These are phyloP conservation scores for Candida montana DNA, from an alignment of 805 yeast species.

Conservation along the genomic window DNA sequence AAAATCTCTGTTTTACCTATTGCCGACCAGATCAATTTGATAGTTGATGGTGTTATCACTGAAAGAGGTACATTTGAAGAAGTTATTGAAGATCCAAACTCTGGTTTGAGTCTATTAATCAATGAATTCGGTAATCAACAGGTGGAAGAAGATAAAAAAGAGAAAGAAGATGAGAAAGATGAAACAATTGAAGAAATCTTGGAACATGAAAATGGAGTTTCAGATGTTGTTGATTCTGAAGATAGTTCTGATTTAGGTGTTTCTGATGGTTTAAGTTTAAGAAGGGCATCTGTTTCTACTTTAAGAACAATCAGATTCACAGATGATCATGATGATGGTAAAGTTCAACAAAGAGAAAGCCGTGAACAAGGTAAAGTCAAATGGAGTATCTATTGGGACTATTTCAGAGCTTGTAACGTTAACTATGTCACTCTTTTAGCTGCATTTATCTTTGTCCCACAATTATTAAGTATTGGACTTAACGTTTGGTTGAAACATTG, in stretches of 20 bases:
- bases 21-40: constrained; percentile 65
- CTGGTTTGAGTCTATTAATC: constrained; percentile 50
- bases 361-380: constrained; percentile 92
- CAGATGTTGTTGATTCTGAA: constrained; percentile 19
- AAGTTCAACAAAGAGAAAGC: constrained; percentile 50
- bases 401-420: constrained; percentile 84
- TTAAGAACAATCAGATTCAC: constrained; percentile 33
- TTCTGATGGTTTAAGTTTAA: constrained; percentile 35
- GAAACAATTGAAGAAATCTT: constrained; percentile 9
- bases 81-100: constrained; percentile 39
- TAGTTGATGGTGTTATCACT: constrained; percentile 60
- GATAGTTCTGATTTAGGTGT: constrained; percentile 27
- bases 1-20: constrained; percentile 74
- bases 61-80: constrained; percentile 62
- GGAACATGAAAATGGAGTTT: constrained; percentile 12
- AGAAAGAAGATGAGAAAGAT: constrained; percentile 26
- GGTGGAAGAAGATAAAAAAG: constrained; percentile 1
- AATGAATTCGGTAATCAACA: constrained; percentile 49
- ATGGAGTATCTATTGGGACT: constrained; percentile 76
- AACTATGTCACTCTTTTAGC: constrained; percentile 56
- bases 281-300: constrained; percentile 61
- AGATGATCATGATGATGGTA: constrained; percentile 23
- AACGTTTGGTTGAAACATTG: constrained; percentile 95
- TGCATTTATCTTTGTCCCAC: constrained; percentile 49
- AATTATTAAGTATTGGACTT: constrained; percentile 57